Conservation (phyloP, 345 rosid genomes). For the Combretum micranthum region DNA sequence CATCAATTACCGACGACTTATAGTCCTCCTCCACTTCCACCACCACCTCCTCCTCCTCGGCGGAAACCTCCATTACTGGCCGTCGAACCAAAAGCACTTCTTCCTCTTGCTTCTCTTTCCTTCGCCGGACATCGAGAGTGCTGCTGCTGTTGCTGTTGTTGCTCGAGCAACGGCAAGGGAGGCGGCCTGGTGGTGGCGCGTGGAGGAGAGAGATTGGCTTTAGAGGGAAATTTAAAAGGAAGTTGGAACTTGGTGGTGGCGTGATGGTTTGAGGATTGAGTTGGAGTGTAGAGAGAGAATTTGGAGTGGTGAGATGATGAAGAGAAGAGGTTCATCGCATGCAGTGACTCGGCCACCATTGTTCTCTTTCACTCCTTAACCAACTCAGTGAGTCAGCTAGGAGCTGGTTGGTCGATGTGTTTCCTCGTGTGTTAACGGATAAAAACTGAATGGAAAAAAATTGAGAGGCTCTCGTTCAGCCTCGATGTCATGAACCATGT, state of each 20-base stretch:
- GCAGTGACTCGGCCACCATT: background rate
- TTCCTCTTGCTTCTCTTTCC: slow-evolving; percentile 31
- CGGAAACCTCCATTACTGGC: slow-evolving; percentile 52
- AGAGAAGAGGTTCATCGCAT: slow-evolving; percentile 17
- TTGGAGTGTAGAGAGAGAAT: slow-evolving; percentile 35
- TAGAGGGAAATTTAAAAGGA: slow-evolving; percentile 22
- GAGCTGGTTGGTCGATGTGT: background rate
- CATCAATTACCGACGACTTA: slow-evolving; percentile 41
- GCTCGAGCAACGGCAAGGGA: slow-evolving; percentile 13
- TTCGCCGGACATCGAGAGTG: slow-evolving; percentile 19
- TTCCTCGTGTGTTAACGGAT: slow-evolving; percentile 27
- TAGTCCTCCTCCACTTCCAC: slow-evolving; percentile 10
- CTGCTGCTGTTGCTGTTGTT: slow-evolving; percentile 10
- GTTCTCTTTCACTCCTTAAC: background rate
- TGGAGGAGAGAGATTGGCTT: slow-evolving; percentile 19
- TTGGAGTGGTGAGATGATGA: slow-evolving; percentile 47
- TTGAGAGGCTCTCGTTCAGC: slow-evolving; percentile 29
- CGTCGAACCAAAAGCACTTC: slow-evolving; percentile 53
- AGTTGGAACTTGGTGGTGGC: slow-evolving; percentile 16
- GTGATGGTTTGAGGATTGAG: slow-evolving; percentile 28
- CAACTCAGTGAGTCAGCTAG: background rate
- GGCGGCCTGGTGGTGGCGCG: slow-evolving; percentile 10
- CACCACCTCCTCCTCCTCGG: slow-evolving; percentile 19
- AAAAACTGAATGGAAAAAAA: slow-evolving; percentile 31
- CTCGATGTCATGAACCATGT: background rate